Evolutionary conservation across 1,284 basidiomycete species (phyloP).

Genomic region (Sporisorium graminicola): DNA sequence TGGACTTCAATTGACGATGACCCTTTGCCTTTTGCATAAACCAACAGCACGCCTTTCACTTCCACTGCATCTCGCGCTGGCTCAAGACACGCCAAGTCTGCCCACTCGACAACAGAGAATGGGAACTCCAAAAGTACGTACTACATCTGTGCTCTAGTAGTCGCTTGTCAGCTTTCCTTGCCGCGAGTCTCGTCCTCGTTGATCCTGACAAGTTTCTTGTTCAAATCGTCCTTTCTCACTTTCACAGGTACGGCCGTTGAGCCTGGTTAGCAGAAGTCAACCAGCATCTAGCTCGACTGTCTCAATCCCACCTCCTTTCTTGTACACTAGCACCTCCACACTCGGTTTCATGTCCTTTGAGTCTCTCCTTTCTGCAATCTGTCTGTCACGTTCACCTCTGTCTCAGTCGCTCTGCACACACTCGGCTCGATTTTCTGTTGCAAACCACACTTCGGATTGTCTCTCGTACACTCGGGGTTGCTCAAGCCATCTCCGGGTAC

Average conservation of each 20-base stretch:
- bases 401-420: not conserved
- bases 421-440: not conserved
- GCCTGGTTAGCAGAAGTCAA: not conserved
- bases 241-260: conserved; percentile 45
- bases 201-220: conserved; percentile 1
- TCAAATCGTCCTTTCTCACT: not conserved
- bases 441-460: conserved; percentile 3
- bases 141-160: not conserved
- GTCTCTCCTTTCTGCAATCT: not conserved
- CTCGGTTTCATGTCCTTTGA: conserved; percentile 3
- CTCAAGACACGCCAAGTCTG: conserved; percentile 99
- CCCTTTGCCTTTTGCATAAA: not conserved
- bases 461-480: not conserved
- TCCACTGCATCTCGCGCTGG: conserved; percentile 99
- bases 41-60: conserved; percentile 95
- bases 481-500: not conserved
- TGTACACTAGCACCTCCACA: conserved; percentile 33
- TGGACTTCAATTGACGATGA: not conserved
- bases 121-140: conserved; percentile 92
- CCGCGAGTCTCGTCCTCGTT: not conserved
- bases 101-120: conserved; percentile 89
- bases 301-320: not conserved
- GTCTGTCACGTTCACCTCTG: not conserved
- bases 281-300: not conserved
- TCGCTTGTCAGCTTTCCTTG: not conserved